These are phyloP conservation scores for Acer yangbiense DNA, from an alignment of 345 rosid genomes.

Conservation along the genomic window DNA sequence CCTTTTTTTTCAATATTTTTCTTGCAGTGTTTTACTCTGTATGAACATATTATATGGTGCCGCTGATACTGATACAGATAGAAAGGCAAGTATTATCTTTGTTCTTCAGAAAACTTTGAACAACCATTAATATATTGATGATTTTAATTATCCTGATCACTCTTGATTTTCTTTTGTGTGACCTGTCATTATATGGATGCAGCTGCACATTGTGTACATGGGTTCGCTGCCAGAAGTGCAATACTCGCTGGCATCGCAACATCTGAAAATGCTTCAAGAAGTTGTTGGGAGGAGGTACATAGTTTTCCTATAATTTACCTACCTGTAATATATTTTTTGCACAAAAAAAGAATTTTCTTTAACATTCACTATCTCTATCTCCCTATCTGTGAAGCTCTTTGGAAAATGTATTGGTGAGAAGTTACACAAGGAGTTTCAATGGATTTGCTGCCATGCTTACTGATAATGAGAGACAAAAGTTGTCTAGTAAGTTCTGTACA, in stretches of 20 bases:
- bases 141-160: no score
- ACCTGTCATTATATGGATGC: not conserved
- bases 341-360: not conserved
- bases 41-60: not conserved
- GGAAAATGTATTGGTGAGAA: slow-evolving; percentile 28
- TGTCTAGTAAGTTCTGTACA: slow-evolving; percentile 32
- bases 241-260: slow-evolving; percentile 27
- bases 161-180: no score
- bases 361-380: not conserved
- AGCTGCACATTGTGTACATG: slow-evolving; percentile 46
- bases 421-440: slow-evolving; percentile 49
- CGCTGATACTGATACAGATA: not conserved
- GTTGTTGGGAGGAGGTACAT: slow-evolving; percentile 17
- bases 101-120: no score
- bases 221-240: slow-evolving; percentile 38
- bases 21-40: not conserved
- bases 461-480: slow-evolving; percentile 31
- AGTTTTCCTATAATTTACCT: not conserved
- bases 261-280: slow-evolving; percentile 29
- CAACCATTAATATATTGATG: no score
- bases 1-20: not conserved
- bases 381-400: slow-evolving; percentile 5
- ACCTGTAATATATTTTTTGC: not conserved
- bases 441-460: slow-evolving; percentile 54
- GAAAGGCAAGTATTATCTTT: not conserved